phyloP scores from a whole-genome alignment of 2,329 filamentous ascomycete species.

The Nigrospora oryzae region DNA sequence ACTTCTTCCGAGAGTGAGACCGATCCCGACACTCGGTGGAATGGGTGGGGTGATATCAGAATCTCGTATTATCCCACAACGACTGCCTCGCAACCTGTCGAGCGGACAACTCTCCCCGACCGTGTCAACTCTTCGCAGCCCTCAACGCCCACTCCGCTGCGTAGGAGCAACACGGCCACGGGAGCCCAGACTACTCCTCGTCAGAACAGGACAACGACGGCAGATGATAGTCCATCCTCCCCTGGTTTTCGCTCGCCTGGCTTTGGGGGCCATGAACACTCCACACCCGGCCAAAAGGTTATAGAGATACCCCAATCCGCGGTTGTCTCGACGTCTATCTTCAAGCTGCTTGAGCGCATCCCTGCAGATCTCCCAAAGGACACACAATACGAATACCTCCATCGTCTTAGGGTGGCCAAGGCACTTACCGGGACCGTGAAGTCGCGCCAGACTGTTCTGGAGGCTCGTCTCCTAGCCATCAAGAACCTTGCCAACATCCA shows the following conservation, averaged over 20 bases:
- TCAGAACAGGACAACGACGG: conserved; percentile 23
- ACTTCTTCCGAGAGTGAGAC: conserved; percentile 30
- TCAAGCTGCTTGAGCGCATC: conserved; percentile 46
- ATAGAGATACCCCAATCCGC: conserved; percentile 57
- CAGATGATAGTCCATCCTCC: conserved; percentile 39
- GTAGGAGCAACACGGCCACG: conserved; percentile 55
- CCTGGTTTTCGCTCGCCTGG: conserved; percentile 26
- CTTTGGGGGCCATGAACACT: conserved; percentile 29
- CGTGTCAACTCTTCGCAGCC: conserved; percentile 41
- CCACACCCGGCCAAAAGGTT: conserved; percentile 41
- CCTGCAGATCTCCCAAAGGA: conserved; percentile 61
- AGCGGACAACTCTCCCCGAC: conserved; percentile 12
- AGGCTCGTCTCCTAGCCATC: conserved; percentile 76
- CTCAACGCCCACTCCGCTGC: conserved; percentile 66
- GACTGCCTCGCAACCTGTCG: conserved; percentile 20
- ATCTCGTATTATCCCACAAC: conserved; percentile 66
- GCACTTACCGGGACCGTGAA: conserved; percentile 60
- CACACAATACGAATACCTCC: conserved; percentile 75
- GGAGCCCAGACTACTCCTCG: conserved; percentile 27
- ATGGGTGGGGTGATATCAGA: conserved; percentile 72
- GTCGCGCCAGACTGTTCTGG: conserved; percentile 66
- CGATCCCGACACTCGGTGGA: conserved; percentile 41
- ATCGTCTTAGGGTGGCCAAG: conserved; percentile 75
- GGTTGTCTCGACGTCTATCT: conserved; percentile 43
- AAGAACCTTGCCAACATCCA: conserved; percentile 89